These are phyloP conservation scores for Bertia moriformis DNA, from an alignment of 2,329 filamentous ascomycete species.

Conservation along the genomic window DNA sequence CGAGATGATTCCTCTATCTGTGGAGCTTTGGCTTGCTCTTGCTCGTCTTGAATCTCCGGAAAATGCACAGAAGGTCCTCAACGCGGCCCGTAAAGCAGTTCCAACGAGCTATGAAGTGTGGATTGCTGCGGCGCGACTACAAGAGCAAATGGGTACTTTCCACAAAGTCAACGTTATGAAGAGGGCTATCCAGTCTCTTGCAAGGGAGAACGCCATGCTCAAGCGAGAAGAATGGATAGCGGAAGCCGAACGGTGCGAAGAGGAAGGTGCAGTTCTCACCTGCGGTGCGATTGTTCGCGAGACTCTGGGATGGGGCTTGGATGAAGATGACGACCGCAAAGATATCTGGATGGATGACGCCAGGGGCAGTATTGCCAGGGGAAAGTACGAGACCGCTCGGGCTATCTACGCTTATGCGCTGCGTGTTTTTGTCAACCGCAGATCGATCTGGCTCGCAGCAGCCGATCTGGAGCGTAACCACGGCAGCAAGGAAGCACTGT, in stretches of 20 bases:
- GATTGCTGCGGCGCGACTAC: conserved; percentile 82
- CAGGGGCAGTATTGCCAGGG: conserved; percentile 63
- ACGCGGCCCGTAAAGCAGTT: conserved; percentile 83
- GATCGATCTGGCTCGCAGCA: conserved; percentile 77
- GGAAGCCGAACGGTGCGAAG: conserved; percentile 88
- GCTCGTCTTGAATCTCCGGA: conserved; percentile 79
- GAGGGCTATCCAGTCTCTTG: conserved; percentile 74
- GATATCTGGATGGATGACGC: conserved; percentile 95
- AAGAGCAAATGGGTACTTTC: conserved; percentile 72
- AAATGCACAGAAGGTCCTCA: conserved; percentile 87
- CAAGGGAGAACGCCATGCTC: conserved; percentile 86
- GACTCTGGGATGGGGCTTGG: conserved; percentile 81
- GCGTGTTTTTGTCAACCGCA: conserved; percentile 76
- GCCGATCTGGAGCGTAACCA: conserved; percentile 85
- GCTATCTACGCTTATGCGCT: conserved; percentile 88
- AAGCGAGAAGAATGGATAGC: conserved; percentile 94
- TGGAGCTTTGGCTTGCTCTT: conserved; percentile 88
- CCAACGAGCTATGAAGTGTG: conserved; percentile 91
- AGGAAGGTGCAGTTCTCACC: conserved; percentile 74
- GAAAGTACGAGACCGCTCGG: conserved; percentile 75
- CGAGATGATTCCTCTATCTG: conserved; percentile 82
- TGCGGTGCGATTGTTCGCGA: conserved; percentile 82
- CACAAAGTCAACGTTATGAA: conserved; percentile 85
- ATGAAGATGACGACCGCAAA: conserved; percentile 91
- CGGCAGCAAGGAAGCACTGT: conserved; percentile 68